phyloP scores from a whole-genome alignment of 441 rosid species.

The Adansonia rubrostipa region DNA sequence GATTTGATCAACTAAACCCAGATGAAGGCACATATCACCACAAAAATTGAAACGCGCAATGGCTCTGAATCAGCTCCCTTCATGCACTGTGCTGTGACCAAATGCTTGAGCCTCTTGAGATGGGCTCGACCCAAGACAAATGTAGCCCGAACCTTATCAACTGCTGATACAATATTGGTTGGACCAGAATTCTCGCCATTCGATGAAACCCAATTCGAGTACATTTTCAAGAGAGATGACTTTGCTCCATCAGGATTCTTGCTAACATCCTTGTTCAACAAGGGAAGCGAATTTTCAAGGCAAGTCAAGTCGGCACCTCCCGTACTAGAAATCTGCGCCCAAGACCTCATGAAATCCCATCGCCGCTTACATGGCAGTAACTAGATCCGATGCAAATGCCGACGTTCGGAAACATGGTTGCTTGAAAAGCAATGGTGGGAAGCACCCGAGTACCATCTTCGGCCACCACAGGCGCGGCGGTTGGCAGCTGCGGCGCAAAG shows the following conservation, averaged over 20 bases:
- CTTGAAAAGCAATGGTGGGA: conserved; percentile 43
- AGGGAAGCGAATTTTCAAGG: conserved; percentile 32
- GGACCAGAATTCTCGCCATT: neutral
- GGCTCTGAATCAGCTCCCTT: neutral
- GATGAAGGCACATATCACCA: conserved; percentile 30
- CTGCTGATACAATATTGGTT: conserved; percentile 14
- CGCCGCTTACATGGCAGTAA: conserved; percentile 48
- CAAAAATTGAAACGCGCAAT: conserved; percentile 2
- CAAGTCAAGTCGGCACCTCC: neutral
- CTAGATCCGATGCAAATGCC: conserved; percentile 54
- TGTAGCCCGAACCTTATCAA: conserved; percentile 45
- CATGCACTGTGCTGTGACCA: conserved; percentile 21
- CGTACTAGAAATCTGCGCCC: conserved; percentile 44
- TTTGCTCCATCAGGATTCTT: conserved; percentile 40
- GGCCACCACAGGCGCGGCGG: neutral
- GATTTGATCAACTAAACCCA: conserved; percentile 40
- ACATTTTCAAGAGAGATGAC: neutral
- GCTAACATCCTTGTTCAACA: conserved; percentile 37
- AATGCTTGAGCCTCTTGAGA: conserved; percentile 35
- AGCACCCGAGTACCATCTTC: neutral
- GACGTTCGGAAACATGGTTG: conserved; percentile 50
- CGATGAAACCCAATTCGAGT: neutral
- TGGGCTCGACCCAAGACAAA: conserved; percentile 33
- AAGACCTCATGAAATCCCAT: conserved; percentile 66
- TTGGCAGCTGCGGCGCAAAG: conserved; percentile 29